Evolutionary conservation across 2,329 filamentous ascomycete species (phyloP).

Genomic region (Ophiostoma ips): DNA sequence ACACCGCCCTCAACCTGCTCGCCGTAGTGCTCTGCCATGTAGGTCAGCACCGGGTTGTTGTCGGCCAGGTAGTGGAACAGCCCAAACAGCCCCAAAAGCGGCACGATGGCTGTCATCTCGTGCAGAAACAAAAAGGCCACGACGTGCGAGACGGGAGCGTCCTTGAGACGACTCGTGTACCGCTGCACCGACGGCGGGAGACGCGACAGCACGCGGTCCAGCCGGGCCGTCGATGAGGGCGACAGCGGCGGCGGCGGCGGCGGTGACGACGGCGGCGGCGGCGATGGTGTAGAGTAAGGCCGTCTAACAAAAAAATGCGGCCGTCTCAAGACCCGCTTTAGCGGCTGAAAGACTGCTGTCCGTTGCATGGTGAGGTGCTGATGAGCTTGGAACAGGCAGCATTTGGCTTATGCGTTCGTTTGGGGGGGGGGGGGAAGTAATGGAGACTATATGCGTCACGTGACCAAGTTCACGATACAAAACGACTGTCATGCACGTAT

Average conservation of each 20-base stretch:
- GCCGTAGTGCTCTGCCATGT: slow-evolving; percentile 36
- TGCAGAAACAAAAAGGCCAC: slow-evolving; percentile 81
- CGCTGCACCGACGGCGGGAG: slow-evolving; percentile 54
- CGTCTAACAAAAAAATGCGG: background rate
- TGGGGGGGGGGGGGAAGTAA: no score
- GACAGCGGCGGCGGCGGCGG: background rate
- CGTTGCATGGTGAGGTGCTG: background rate
- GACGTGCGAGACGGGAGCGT: slow-evolving; percentile 69
- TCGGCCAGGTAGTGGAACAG: slow-evolving; percentile 54
- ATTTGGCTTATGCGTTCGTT: background rate
- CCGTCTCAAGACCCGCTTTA: background rate
- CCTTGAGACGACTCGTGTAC: slow-evolving; percentile 56
- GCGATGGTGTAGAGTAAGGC: background rate
- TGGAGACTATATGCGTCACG: background rate
- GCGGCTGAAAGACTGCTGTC: background rate
- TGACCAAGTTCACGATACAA: background rate
- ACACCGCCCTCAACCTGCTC: slow-evolving; percentile 45
- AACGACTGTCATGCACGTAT: background rate
- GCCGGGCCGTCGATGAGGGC: slow-evolving; percentile 1
- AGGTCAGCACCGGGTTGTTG: slow-evolving; percentile 49
- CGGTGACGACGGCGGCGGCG: background rate
- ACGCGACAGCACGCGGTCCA: slow-evolving; percentile 33
- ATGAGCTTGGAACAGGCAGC: background rate
- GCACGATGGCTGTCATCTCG: slow-evolving; percentile 77
- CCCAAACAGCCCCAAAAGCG: slow-evolving; percentile 59